Percentiles rank a stretch among this genome's conserved stretches.
phyloP scores from a whole-genome alignment of 768 basidiomycete species.

The Hericium erinaceus region DNA sequence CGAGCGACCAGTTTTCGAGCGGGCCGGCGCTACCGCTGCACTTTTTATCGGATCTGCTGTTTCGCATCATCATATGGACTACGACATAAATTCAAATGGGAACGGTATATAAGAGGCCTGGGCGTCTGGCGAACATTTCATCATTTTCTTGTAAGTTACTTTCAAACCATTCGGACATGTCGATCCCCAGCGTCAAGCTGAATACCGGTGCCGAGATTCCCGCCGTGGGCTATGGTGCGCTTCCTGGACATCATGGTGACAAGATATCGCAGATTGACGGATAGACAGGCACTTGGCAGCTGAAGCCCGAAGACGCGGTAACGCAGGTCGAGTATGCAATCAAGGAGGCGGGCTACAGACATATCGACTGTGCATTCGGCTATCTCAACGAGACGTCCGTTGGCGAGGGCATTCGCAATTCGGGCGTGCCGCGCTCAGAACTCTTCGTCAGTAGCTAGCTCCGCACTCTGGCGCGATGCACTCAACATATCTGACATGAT shows the following conservation, averaged over 20 bases:
- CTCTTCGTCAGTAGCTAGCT: slow-evolving; percentile 56
- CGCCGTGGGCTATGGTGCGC: background rate
- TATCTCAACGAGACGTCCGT: slow-evolving; percentile 61
- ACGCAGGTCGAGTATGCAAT: slow-evolving; percentile 67
- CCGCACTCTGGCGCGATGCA: background rate
- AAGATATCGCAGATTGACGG: background rate
- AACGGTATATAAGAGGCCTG: background rate
- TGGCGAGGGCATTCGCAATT: slow-evolving; percentile 48
- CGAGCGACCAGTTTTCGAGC: background rate
- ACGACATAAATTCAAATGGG: background rate
- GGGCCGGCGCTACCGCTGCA: background rate
- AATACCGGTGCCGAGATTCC: slow-evolving; percentile 4
- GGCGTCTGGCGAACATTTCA: no score
- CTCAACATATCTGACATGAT: background rate
- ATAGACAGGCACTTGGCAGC: slow-evolving; percentile 71
- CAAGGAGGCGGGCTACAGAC: slow-evolving; percentile 62
- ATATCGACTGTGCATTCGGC: slow-evolving; percentile 62
- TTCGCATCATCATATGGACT: background rate
- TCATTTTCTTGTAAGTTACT: no score
- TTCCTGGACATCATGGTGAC: background rate
- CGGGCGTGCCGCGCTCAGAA: slow-evolving; percentile 45
- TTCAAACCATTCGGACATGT: background rate
- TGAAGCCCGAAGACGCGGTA: slow-evolving; percentile 60
- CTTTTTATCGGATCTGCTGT: background rate
- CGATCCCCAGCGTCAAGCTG: background rate